Conservation (phyloP, 2,329 filamentous ascomycete species). For the Ceratocystiopsis brevicomis region DNA sequence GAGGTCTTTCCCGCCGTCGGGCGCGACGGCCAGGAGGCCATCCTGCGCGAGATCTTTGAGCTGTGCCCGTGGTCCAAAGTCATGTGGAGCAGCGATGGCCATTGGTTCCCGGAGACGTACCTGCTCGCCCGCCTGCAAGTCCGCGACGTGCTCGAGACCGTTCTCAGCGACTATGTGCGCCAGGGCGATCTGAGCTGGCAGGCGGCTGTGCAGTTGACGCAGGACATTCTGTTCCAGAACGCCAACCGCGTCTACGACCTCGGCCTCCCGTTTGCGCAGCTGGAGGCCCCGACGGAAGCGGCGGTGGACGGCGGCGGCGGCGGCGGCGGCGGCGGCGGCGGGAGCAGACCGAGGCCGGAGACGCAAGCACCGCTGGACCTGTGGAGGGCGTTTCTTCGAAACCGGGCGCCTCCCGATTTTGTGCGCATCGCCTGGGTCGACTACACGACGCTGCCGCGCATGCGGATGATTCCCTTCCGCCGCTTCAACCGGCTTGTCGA, state of each 20-base stretch:
- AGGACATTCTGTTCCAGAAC: constrained; percentile 57
- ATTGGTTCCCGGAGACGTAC: constrained; percentile 63
- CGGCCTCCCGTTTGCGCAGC: constrained; percentile 21
- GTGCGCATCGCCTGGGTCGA: constrained; percentile 63
- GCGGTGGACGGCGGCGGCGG: no score
- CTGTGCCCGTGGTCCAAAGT: constrained; percentile 57
- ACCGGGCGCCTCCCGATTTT: constrained; percentile 37
- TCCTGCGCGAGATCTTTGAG: constrained; percentile 56
- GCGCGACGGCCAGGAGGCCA: constrained; percentile 52
- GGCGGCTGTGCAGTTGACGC: constrained; percentile 44
- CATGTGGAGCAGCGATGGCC: constrained; percentile 63
- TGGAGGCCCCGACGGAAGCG: no score
- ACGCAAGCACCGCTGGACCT: constrained; percentile 11
- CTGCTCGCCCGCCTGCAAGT: constrained; percentile 55
- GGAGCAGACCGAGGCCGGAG: no score
- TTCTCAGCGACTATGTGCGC: constrained; percentile 48
- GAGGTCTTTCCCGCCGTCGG: constrained; percentile 67
- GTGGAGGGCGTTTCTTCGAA: constrained; percentile 23
- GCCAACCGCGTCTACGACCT: constrained; percentile 58
- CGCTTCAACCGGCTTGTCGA: constrained; percentile 23
- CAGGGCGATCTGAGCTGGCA: constrained; percentile 38
- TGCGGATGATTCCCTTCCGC: constrained; percentile 47
- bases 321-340: no score
- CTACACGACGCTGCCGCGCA: constrained; percentile 49
- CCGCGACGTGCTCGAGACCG: constrained; percentile 47